Base-by-base conservation (phyloP, 1,139 yeast species). In the Starmera stellimalicola region DNA sequence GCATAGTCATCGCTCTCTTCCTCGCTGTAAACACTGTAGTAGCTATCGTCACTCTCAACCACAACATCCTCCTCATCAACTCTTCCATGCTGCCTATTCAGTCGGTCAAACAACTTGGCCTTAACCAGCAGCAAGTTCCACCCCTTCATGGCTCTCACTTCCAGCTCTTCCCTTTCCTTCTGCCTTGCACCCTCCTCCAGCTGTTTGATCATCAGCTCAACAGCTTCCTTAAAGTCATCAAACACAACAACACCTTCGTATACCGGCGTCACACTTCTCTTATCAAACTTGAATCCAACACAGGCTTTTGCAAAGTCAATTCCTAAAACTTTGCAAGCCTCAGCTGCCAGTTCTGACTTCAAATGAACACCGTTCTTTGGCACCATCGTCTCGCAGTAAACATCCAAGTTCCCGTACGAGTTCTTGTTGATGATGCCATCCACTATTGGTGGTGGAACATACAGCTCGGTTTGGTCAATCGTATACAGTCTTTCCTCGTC, bases 231-330 rank as follows among this genome's bases (percentile, higher is more conserved):
- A 43, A 60, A 73, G 45, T 78, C 78, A 22, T 51, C 49, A 4
- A 81, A 78, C 8, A 88, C 75, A 3, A 91, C 80, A 18, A 87
- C 70, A 2, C 98, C 98, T 4, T 79, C 77, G 34, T 77, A 72
- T 37, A 65, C 63, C 0, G 94, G 94, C 16, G 74, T 74, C 0
- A 81, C 77, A 4, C 59, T 58, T 30, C 70, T 51, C 37, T 52
- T 51, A 32, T 63, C 67, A 55, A 83, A 91, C 38, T 83, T 91
- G 59, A 93, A 88, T 0, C 93, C 87, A 4, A 79, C 77, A 4
- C 88, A 85, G 0, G 96, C 97, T 32, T 73, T 76, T 0, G 95
- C 97, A 58, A 68, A 87, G 48, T 85, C 95, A 6, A 91, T 66
- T 0, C 70, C 76, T 16, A 88, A 47, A 1, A 77, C 51, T 36